These are phyloP conservation scores for Candida boidinii DNA, from an alignment of 805 yeast genomes.

Conservation along the genomic window DNA sequence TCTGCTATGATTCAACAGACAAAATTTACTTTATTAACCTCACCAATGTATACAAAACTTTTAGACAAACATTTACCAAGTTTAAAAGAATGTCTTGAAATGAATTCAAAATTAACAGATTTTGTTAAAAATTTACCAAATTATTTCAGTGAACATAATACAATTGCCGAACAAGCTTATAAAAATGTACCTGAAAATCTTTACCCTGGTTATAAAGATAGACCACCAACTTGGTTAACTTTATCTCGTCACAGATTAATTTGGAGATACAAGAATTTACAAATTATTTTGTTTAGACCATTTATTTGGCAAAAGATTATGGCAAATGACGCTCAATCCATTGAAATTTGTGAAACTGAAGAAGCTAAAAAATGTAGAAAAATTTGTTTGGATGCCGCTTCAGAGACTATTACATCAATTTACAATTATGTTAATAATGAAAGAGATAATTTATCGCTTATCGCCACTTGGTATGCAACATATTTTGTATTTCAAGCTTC, in stretches of 20 bases:
- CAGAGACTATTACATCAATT: constrained; percentile 43
- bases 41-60: constrained; percentile 38
- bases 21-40: constrained; percentile 37
- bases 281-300: constrained; percentile 46
- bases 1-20: constrained; percentile 52
- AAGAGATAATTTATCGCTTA: constrained; percentile 26
- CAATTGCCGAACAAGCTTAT: constrained; percentile 19
- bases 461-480: constrained; percentile 56
- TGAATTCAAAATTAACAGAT: constrained; percentile 33
- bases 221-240: constrained; percentile 42
- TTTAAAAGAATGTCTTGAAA: constrained; percentile 39
- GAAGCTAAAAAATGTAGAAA: constrained; percentile 41
- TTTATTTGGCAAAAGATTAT: constrained; percentile 46
- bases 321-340: constrained; percentile 24
- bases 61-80: constrained; percentile 40
- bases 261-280: constrained; percentile 54
- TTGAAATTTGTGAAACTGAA: constrained; percentile 26
- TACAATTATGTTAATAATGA: constrained; percentile 24
- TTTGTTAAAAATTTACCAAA: constrained; percentile 36
- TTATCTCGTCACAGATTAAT: constrained; percentile 42
- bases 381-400: constrained; percentile 43
- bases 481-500: constrained; percentile 59
- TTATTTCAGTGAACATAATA: constrained; percentile 35
- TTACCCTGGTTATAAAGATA: constrained; percentile 11
- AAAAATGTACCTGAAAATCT: constrained; percentile 13